phyloP scores from a whole-genome alignment of 208 protist species.

The Leishmania major region DNA sequence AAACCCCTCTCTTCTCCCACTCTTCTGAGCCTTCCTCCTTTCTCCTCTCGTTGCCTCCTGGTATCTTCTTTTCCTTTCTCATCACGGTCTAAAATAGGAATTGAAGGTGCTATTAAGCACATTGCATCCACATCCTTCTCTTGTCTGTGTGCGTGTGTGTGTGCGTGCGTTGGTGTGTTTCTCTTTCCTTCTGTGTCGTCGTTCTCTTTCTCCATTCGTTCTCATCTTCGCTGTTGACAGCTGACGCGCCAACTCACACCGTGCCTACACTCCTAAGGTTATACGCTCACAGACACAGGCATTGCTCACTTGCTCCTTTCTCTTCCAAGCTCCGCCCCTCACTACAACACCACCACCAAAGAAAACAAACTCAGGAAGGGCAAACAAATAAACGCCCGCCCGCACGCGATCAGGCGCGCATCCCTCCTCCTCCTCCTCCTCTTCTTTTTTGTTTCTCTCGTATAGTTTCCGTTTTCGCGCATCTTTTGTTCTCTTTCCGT shows the following conservation, averaged over 20 bases:
- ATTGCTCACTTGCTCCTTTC: not conserved
- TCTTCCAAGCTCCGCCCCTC: not conserved
- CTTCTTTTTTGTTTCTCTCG: too few relatives aligned
- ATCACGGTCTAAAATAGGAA: not conserved
- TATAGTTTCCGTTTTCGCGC: too few relatives aligned
- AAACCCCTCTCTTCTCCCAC: not conserved
- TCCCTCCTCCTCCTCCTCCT: not conserved
- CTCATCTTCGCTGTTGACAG: not conserved
- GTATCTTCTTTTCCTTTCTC: not conserved
- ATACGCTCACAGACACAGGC: not conserved
- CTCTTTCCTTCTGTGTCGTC: not conserved
- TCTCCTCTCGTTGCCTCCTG: not conserved
- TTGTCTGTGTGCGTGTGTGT: too few relatives aligned
- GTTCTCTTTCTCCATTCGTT: not conserved
- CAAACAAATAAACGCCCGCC: not conserved
- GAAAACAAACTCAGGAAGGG: not conserved
- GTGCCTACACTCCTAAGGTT: not conserved
- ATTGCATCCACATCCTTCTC: too few relatives aligned
- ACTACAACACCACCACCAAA: not conserved
- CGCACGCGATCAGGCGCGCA: not conserved
- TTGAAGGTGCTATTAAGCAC: too few relatives aligned
- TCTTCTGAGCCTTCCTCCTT: not conserved
- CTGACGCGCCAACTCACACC: not conserved
- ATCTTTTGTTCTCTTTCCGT: too few relatives aligned
- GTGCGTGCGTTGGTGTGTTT: too few relatives aligned